These are phyloP conservation scores for Eimeria zaria DNA, from an alignment of 169 alveolate genomes.

Conservation along the genomic window DNA sequence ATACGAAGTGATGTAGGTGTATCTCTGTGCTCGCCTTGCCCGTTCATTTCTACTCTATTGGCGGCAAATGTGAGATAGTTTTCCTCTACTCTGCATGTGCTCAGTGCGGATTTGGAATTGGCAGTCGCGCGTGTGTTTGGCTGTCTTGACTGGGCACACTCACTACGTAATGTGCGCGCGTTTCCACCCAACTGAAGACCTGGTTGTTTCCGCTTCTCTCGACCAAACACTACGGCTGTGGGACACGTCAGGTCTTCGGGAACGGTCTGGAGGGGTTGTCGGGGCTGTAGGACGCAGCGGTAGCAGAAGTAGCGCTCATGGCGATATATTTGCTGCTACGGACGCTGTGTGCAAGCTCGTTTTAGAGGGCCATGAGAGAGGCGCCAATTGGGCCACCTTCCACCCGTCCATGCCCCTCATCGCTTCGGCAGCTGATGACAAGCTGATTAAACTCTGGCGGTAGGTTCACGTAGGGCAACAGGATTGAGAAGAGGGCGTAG, in stretches of 20 bases:
- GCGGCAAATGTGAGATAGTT: neutral
- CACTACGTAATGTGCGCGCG: conserved; percentile 98
- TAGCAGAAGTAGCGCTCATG: conserved; percentile 40
- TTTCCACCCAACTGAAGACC: conserved; percentile 97
- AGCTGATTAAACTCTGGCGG: conserved; percentile 89
- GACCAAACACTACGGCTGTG: conserved; percentile 98
- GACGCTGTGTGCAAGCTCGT: conserved; percentile 97
- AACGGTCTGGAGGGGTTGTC: conserved; percentile 91
- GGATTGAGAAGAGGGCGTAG: neutral
- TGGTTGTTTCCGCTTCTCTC: conserved; percentile 96
- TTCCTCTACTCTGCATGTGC: neutral
- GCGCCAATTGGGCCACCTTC: conserved; percentile 98
- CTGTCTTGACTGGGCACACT: conserved; percentile 97
- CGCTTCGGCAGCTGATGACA: conserved; percentile 94
- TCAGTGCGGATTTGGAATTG: conserved; percentile 98
- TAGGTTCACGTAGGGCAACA: neutral
- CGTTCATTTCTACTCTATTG: neutral
- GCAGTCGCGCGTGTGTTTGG: conserved; percentile 94
- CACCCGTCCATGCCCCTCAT: conserved; percentile 96
- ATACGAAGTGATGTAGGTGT: neutral
- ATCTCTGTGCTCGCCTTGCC: neutral
- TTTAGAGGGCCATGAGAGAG: conserved; percentile 98
- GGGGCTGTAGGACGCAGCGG: conserved; percentile 76
- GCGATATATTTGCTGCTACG: conserved; percentile 95
- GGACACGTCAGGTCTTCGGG: conserved; percentile 96